Conservation (phyloP, 108 stramenopile genomes). For the Nitzschia sp. region DNA sequence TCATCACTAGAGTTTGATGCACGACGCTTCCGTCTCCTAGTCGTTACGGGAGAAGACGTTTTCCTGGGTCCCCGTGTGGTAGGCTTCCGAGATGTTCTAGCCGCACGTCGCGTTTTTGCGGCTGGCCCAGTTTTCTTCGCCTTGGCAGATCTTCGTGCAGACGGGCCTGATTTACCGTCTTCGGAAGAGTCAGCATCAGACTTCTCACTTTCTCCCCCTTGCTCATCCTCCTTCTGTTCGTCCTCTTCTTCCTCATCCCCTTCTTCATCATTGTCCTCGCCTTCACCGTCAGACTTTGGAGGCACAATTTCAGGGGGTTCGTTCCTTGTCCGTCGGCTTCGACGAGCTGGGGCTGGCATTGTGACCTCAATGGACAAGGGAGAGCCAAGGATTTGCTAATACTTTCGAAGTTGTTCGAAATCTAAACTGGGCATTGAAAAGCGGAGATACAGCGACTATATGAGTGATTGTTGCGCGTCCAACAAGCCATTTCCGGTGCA, state of each 20-base stretch:
- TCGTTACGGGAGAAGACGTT: background rate
- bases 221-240: background rate
- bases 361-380: background rate
- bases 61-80: background rate
- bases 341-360: constrained; percentile 8
- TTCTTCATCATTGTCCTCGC: background rate
- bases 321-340: constrained; percentile 32
- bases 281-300: constrained; percentile 34
- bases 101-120: background rate
- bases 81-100: constrained; percentile 7
- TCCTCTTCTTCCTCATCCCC: constrained; percentile 12
- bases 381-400: background rate
- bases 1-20: background rate
- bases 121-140: background rate
- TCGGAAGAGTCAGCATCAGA: constrained; percentile 1
- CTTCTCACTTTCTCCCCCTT: background rate
- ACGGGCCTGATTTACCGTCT: background rate
- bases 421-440: too few relatives aligned
- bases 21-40: background rate
- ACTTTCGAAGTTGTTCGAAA: too few relatives aligned
- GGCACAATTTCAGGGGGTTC: constrained; percentile 28
- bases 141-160: background rate
- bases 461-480: too few relatives aligned
- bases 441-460: too few relatives aligned
- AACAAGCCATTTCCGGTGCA: too few relatives aligned